Base-by-base conservation (phyloP, 805 yeast species). In the Candida taoyuanica region DNA sequence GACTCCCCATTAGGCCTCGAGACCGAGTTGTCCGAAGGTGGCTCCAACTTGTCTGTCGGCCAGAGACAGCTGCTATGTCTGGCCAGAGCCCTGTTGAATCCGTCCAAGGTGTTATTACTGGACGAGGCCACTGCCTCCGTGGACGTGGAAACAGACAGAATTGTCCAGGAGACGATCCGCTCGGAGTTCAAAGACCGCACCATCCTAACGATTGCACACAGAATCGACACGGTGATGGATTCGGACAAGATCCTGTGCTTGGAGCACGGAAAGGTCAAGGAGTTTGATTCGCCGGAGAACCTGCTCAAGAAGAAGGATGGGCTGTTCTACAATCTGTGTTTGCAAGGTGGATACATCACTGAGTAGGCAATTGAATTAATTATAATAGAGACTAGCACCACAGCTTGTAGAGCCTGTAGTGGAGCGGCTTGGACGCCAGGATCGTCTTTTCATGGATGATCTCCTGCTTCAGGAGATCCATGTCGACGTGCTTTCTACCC, bases 61-160 rank as follows among this genome's bases (percentile, higher is more conserved):
- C 89, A 84, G 58, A 72, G 85, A 49, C 91, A 84, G 60, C 69
- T 83, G 49, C 71, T 85, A 79, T 85, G 94, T 64, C 69, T 85
- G 36, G 88, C 91, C 0, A 68, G 95, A 56, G 93, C 89, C 1
- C 65, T 85, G 43, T 67, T 82, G 47, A 78, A 77, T 44, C 72
- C 76, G 28, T 67, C 78, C 5, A 75, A 77, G 45, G 73, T 85
- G 29, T 67, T 85, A 44, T 78, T 85, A 5, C 63, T 85, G 51
- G 95, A 85, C 61, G 95, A 85, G 63, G 94, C 94, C 9, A 85
- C 95, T 3, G 93, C 95, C 4, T 87, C 91, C 5, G 93, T 85
- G 35, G 95, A 85, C 62, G 89, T 84, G 27, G 86, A 83, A 56
- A 85, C 95, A 3, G 95, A 85, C 60, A 65, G 76, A 45, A 73